Evolutionary conservation across 2,329 filamentous ascomycete species (phyloP), one percentile per base, ranked within the genome.

Genomic region (Lecanosticta acicola): DNA sequence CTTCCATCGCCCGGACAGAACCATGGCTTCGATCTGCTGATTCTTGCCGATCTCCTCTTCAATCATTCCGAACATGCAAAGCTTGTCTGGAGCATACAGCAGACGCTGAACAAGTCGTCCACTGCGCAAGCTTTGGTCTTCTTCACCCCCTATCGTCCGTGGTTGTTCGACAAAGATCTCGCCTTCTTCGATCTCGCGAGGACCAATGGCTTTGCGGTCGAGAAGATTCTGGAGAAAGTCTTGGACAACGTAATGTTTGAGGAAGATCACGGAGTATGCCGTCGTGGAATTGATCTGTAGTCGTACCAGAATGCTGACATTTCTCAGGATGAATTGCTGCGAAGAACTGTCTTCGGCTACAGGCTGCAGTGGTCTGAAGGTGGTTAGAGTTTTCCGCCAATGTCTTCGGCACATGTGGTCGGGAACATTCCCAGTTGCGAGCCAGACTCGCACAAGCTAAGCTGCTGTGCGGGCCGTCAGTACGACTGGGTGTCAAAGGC

Each of bases 61-160:
- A 87, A 93, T 49, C 89, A 96, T 65, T 85, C 83, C 3, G 89
- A 95, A 70, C 91, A 96, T 62, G 72, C 69, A 1, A 88, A 87
- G 59, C 74, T 96, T 49, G 73, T 94, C 54, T 75, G 78, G 54
- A 88, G 84, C 3, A 78, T 96, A 49, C 72, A 77, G 59, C 64
- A 77, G 60, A 86, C 84, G 13, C 67, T 96, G 59, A 78, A 75
- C 56, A 73, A 70, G 50, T 66, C 70, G 3, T 58, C 65, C 3
- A 71, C 71, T 1, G 79, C 83, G 39, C 76, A 75, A 43, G 88
- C 89, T 2, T 78, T 90, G 58, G 89, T 96, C 5, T 94, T 96
- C 66, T 97, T 96, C 71, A 94, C 90, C 0, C 90, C 87, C 16
- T 95, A 97, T 68, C 77, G 93, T 52, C 90, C 91, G 1, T 96